Evolutionary conservation across 148 eudicot species (phyloP), one percentile per base, ranked within the genome.

Genomic region (Amaranthus palmeri): DNA sequence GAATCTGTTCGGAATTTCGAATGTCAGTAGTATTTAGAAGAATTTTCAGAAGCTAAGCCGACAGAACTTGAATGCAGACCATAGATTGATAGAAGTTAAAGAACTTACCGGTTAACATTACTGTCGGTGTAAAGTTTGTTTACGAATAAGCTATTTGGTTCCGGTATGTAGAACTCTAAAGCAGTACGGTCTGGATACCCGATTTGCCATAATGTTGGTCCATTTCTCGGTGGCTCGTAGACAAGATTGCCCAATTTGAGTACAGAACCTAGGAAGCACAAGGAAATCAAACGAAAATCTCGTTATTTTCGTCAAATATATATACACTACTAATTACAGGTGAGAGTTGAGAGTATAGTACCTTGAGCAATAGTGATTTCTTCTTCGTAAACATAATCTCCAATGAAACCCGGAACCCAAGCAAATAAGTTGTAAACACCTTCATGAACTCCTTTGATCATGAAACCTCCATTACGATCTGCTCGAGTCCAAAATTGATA

Each of bases 121-220:
- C 67, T 75, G n/a, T 82, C 73, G n/a, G 75, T 48, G 67, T 73
- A 86, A 62, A 88, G 75, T 54, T 68, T 81, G 80, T 85, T 92
- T n/a, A 76, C 66, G 3, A 75, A 73, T 8, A 49, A 49, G 7
- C 82, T 86, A 71, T 62, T 66, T 5, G 97, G 91, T 25, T 77
- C 75, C n/a, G 97, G 97, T 15, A 92, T 83, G 56, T 78, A 88
- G 59, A 92, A 92, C 81, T 92, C 96, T 10, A 80, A 77, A 41
- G 97, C 96, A 36, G 87, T 88, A 15, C 96, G 93, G 69, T 92
- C 97, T 3, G 97, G 96, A 15, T 82, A 43, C 44, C 97, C 96
- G 11, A 92, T 90, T 76, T 92, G 87, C 97, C 97, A 92, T 1
- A 92, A 25, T 2, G 97, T 90, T 1, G 93, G 89, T 10, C 96